These are phyloP conservation scores for Arabidopsis arenosa DNA, from an alignment of 345 rosid species.

Conservation along the genomic window DNA sequence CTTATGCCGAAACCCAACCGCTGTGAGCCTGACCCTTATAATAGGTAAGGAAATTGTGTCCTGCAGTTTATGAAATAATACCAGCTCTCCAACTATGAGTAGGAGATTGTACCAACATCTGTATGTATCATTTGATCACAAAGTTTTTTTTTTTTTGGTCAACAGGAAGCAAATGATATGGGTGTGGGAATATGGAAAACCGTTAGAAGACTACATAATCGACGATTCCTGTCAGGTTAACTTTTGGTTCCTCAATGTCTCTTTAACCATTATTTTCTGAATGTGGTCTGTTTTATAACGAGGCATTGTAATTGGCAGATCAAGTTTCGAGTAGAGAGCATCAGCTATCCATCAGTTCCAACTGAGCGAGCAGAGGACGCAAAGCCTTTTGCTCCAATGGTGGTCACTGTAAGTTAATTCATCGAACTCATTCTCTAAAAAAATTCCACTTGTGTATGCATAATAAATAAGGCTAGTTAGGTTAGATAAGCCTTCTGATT, in stretches of 20 bases:
- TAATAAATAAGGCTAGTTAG: neutral
- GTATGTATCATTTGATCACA: constrained; percentile 9
- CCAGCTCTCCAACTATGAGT: neutral
- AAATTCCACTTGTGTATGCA: neutral
- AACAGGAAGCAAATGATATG: constrained; percentile 70
- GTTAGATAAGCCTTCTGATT: neutral
- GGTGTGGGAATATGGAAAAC: constrained; percentile 65
- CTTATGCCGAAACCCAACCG: constrained; percentile 59
- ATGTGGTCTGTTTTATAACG: constrained; percentile 12
- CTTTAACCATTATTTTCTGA: neutral
- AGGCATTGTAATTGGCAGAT: constrained; percentile 55
- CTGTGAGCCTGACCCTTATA: constrained; percentile 58
- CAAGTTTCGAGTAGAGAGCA: constrained; percentile 65
- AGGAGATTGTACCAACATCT: neutral
- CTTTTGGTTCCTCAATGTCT: neutral
- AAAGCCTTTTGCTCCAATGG: constrained; percentile 93
- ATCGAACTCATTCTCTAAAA: neutral
- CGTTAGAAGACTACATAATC: constrained; percentile 44
- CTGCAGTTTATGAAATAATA: neutral
- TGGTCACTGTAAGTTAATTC: constrained; percentile 66
- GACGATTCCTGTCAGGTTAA: constrained; percentile 72
- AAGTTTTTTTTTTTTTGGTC: neutral
- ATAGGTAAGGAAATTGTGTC: constrained; percentile 48
- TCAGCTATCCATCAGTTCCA: constrained; percentile 72
- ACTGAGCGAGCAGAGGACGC: constrained; percentile 59